Evolutionary conservation across 768 basidiomycete genomes (phyloP), one percentile per base, ranked within the genome.

Genomic region (Suillus sp.): DNA sequence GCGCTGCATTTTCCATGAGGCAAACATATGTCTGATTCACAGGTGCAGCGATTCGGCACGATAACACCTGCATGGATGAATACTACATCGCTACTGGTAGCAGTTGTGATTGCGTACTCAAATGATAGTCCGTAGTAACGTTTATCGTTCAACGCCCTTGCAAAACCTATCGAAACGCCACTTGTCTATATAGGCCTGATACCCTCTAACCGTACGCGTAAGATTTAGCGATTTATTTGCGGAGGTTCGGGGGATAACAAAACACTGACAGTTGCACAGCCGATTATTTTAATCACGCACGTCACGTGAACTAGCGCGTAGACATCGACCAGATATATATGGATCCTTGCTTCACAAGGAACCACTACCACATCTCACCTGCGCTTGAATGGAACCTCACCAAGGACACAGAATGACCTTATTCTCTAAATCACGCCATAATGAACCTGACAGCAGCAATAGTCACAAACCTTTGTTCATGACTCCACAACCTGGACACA

Each of bases 271-370:
- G n/a, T 32, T 32, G 6, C 6, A 2, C 40, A 7, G 20, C 10
- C 22, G 6, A 22, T 47, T 18, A 50, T 25, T 45, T 51, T 20
- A 16, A 56, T 37, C 35, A 56, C 22, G 35, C 25, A 4, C 18
- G 18, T 68, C 70, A 69, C 69, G 61, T 70, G 71, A 1, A 0
- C 34, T 2, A 1, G 58, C 68, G 66, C 70, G 70, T 38, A 20
- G 51, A 61, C 25, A 56, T 25, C 53, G 30, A 20, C 3, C n/a
- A 13, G 45, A 47, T 13, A 13, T 34, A 5, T 22, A 4, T 9
- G 4, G 11, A 20, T 27, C 4, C 10, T 25, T 32, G 3, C 45
- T 45, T 48, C n/a, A 30, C 50, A n/a, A 62, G 42, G 38, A 38
- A 53, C 57, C 50, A 63, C n/a, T 20, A 48, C 38, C n/a, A 10